Percentiles rank a stretch among this genome's conserved stretches.
These are phyloP conservation scores for Kurtzmaniella quercitrusa DNA, from an alignment of 1,139 yeast species.

Conservation along the genomic window DNA sequence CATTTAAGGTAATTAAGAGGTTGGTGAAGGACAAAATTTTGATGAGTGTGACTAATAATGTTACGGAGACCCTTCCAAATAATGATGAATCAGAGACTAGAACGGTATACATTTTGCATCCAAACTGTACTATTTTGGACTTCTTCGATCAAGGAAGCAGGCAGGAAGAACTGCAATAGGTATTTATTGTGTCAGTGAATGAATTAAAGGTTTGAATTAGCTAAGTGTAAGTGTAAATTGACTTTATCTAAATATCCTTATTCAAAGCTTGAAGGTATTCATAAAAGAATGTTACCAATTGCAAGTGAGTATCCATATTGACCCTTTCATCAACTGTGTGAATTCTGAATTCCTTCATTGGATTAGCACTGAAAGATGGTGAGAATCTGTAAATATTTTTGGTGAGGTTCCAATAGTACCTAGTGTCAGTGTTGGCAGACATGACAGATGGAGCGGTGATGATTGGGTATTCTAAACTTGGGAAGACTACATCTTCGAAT, in stretches of 20 bases:
- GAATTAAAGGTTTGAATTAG: not conserved
- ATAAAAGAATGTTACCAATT: conserved; percentile 39
- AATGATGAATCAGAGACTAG: conserved; percentile 24
- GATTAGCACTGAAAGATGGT: conserved; percentile 27
- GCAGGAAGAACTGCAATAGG: conserved; percentile 15
- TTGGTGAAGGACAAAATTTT: conserved; percentile 83
- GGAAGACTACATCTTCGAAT: conserved; percentile 36
- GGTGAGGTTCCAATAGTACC: conserved; percentile 72
- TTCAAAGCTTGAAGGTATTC: conserved; percentile 28
- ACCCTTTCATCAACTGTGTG: conserved; percentile 43
- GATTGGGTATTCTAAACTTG: conserved; percentile 35
- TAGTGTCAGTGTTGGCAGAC: conserved; percentile 85
- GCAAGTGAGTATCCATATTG: conserved; percentile 36
- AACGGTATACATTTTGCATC: conserved; percentile 73
- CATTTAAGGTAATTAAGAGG: conserved; percentile 76
- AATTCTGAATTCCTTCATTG: conserved; percentile 19
- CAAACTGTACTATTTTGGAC: conserved; percentile 79
- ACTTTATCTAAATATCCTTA: conserved; percentile 2
- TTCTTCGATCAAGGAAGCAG: conserved; percentile 34
- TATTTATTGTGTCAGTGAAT: not conserved
- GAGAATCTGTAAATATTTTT: conserved; percentile 66
- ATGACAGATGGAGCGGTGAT: conserved; percentile 63
- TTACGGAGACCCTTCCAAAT: conserved; percentile 26
- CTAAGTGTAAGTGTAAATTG: not conserved
- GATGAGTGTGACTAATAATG: conserved; percentile 71